Base-by-base conservation (phyloP, 805 yeast species). In the Nakazawaea ishiwadae region DNA sequence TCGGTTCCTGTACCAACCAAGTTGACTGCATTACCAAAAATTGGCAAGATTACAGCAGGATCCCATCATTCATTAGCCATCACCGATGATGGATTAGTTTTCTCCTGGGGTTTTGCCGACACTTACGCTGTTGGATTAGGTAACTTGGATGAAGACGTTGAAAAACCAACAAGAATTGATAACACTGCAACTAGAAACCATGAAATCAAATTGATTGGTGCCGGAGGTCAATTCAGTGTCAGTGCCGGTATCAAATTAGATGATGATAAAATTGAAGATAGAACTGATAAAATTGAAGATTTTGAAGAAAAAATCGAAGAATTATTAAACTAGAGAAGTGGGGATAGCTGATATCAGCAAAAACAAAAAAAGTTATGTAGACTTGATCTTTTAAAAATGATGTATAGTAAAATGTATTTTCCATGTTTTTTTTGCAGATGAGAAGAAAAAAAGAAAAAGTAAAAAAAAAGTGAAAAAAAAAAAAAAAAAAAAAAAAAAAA, bases 41-140 rank as follows among this genome's bases (percentile, higher is more conserved):
- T 78, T 54, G 75, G 72, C 51, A 56, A 61, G 20, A 69, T 91
- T 33, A 83, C 95, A 5, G 78, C 83, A 28, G 99, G 99, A 1
- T 82, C 96, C 1, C 98, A 93, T 54, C 99, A 93, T 59, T 84
- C 95, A 2, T 65, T 93, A 42, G 97, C 96, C 1, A 73, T 90
- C 4, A 78, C 95, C 3, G 75, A 70, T 17, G 88, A 86, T 52
- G 99, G 99, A 11, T 66, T 85, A 39, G 85, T 80, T 1, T 93
- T 79, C 66, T 77, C 97, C 1, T 93, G 99, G 99, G 99, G 99
- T 1, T 93, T 90, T 58, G 97, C 95, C 34, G 98, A 91, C 51
- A 90, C 96, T 1, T 93, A 88, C 62, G 99, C 96, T 15, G 81
- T 91, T 24, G 99, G 99, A 10, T 79, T 89, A 45, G 99, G 99